Conservation (phyloP, 768 basidiomycete species). For the Trametes coccinea region DNA sequence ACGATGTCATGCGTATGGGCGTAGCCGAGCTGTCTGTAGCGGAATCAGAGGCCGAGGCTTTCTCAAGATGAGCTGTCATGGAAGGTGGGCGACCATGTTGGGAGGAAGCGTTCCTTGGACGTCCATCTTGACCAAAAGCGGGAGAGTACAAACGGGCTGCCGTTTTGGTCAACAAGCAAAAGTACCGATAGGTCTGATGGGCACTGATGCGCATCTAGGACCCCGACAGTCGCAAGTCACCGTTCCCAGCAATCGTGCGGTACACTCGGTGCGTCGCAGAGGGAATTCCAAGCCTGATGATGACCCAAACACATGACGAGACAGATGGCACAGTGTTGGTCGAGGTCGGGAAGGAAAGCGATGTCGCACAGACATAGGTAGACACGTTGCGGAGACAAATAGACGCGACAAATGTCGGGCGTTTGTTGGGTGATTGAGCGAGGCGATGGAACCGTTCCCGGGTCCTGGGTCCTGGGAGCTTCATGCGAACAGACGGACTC, state of each 20-base stretch:
- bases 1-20: background rate
- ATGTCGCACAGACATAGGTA: conserved; percentile 24
- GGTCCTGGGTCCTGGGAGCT: background rate
- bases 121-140: conserved; percentile 2
- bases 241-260: background rate
- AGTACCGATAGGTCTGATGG: conserved; percentile 11
- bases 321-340: background rate
- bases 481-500: background rate
- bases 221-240: conserved; percentile 1
- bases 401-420: background rate
- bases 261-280: background rate
- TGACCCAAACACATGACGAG: background rate
- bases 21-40: background rate
- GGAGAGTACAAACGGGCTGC: conserved; percentile 12
- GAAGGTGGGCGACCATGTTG: conserved; percentile 8
- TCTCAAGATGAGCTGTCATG: conserved; percentile 1
- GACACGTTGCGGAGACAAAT: background rate
- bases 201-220: conserved; percentile 3
- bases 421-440: background rate
- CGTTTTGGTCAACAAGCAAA: conserved; percentile 15
- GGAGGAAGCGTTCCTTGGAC: background rate
- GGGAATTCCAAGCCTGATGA: background rate
- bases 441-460: conserved; percentile 9
- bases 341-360: background rate
- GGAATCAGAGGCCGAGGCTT: background rate